Evolutionary conservation across 371 early-diverging fungal species (phyloP).

Genomic region (Mucor piriformis): DNA sequence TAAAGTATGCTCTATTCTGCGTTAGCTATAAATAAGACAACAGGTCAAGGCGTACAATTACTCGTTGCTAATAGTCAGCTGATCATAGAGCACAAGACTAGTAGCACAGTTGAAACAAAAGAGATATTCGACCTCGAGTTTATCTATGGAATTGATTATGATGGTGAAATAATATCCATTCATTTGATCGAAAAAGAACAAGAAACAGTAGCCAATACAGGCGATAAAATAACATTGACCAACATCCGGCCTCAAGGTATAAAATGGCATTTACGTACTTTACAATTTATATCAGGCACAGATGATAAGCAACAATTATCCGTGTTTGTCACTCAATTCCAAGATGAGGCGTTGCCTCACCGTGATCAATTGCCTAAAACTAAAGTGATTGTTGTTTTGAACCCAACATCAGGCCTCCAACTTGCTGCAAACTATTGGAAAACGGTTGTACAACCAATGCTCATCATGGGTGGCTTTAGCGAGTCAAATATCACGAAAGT

Average conservation of each 20-base stretch:
- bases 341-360: neutral
- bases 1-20: neutral
- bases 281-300: neutral
- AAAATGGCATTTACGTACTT: conserved; percentile 6
- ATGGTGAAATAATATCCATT: neutral
- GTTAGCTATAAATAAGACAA: neutral
- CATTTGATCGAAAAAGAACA: conserved; percentile 3
- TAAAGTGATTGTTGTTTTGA: conserved; percentile 18
- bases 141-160: conserved; percentile 13
- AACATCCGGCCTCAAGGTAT: conserved; percentile 15
- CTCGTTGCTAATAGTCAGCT: neutral
- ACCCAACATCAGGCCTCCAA: conserved; percentile 27
- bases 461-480: conserved; percentile 17
- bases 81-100: neutral
- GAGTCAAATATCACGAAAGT: conserved; percentile 1
- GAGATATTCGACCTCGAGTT: conserved; percentile 13
- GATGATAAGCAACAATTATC: neutral
- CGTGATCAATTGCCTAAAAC: neutral
- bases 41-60: neutral
- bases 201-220: neutral
- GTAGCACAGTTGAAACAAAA: conserved; percentile 7
- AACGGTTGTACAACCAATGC: conserved; percentile 29
- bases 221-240: neutral
- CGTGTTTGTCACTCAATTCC: conserved; percentile 2
- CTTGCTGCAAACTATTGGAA: conserved; percentile 16